Percentiles rank a stretch among this genome's conserved stretches.
Conservation (phyloP, 2,329 filamentous ascomycete species). For the Keithomyces neogunnii region DNA sequence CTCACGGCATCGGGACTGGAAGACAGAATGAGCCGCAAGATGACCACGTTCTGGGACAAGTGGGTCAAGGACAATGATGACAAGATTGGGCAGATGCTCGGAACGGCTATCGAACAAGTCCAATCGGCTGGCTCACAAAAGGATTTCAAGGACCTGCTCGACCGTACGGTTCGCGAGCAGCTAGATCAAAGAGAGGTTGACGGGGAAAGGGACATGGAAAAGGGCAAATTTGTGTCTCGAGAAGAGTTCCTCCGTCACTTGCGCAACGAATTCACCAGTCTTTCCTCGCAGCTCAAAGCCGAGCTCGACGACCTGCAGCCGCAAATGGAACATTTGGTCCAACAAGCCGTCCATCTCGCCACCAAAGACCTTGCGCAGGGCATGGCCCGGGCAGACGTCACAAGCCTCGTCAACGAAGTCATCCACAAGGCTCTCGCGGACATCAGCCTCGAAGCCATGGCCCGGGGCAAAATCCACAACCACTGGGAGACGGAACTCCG, state of each 20-base stretch:
- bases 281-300: slow-evolving; percentile 29
- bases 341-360: slow-evolving; percentile 20
- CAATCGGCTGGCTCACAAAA: slow-evolving; percentile 22
- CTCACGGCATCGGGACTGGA: slow-evolving; percentile 11
- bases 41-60: slow-evolving; percentile 37
- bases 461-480: slow-evolving; percentile 36
- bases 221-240: slow-evolving; percentile 33
- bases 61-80: slow-evolving; percentile 45
- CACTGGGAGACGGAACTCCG: slow-evolving; percentile 35
- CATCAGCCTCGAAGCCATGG: slow-evolving; percentile 37
- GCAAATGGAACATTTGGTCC: slow-evolving; percentile 24
- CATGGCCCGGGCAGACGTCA: slow-evolving; percentile 33
- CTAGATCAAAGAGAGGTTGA: slow-evolving; percentile 16
- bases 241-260: slow-evolving; percentile 40
- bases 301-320: slow-evolving; percentile 31
- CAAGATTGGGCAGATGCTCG: slow-evolving; percentile 23
- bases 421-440: slow-evolving; percentile 35
- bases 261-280: slow-evolving; percentile 27
- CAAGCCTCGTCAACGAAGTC: slow-evolving; percentile 29
- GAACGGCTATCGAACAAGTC: slow-evolving; percentile 25
- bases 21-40: slow-evolving; percentile 18
- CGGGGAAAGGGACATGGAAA: slow-evolving; percentile 5
- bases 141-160: slow-evolving; percentile 26
- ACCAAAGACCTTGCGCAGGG: slow-evolving; percentile 16
- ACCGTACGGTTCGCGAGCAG: slow-evolving; percentile 29